Evolutionary conservation across 192 early-diverging fungal species (phyloP).

Genomic region (Podila epigama): DNA sequence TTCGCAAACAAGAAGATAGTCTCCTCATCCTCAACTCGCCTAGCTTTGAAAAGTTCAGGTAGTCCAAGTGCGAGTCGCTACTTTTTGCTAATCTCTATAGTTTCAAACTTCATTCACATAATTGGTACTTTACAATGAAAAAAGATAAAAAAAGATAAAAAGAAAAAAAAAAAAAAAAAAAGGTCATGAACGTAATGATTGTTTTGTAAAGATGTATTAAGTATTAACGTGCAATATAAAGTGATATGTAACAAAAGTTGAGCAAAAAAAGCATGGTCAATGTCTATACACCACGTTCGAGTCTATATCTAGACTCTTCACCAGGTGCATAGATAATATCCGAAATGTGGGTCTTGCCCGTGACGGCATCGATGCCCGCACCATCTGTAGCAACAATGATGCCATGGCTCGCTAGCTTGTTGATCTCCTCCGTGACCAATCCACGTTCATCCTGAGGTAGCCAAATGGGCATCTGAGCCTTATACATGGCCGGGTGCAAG

Average conservation of each 20-base stretch:
- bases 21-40: conserved; percentile 79
- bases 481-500: conserved; percentile 28
- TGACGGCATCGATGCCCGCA: conserved; percentile 17
- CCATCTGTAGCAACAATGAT: conserved; percentile 25
- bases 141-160: too few species aligned
- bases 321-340: conserved; percentile 42
- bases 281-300: conserved; percentile 35
- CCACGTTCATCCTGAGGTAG: conserved; percentile 29
- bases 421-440: conserved; percentile 19
- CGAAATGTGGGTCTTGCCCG: conserved; percentile 25
- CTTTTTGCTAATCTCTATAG: too few species aligned
- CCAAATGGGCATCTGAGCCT: conserved; percentile 30
- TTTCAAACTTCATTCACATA: too few species aligned
- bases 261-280: not conserved
- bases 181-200: too few species aligned
- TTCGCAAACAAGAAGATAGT: conserved; percentile 77
- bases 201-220: not conserved
- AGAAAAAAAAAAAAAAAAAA: too few species aligned
- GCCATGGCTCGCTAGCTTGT: not conserved
- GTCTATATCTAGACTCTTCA: conserved; percentile 32
- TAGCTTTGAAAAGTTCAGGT: conserved; percentile 65
- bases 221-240: not conserved
- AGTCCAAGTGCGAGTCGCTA: too few species aligned
- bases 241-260: not conserved
- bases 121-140: too few species aligned